Conservation (phyloP, 2,329 filamentous ascomycete species). For the Trichoderma polysporum region DNA sequence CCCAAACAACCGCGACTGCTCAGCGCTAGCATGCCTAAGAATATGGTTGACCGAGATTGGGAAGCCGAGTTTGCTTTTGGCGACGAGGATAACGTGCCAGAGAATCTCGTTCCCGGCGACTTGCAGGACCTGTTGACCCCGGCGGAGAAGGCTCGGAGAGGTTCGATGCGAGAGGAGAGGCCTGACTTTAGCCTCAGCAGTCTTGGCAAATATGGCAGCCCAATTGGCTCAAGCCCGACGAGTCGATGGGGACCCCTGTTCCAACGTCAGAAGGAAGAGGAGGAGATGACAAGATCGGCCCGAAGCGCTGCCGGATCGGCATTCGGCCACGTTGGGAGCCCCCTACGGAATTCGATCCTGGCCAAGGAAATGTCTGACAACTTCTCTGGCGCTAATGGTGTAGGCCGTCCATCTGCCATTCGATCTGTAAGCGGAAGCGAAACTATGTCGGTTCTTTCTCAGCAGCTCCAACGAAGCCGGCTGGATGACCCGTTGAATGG, state of each 20-base stretch:
- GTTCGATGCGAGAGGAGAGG: slow-evolving; percentile 55
- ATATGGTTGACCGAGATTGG: slow-evolving; percentile 63
- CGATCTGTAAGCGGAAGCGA: slow-evolving; percentile 49
- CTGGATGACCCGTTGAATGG: slow-evolving; percentile 48
- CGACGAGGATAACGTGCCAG: slow-evolving; percentile 60
- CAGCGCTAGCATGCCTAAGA: slow-evolving; percentile 67
- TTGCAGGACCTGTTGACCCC: slow-evolving; percentile 66
- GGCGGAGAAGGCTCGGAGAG: slow-evolving; percentile 64
- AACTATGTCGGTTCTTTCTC: slow-evolving; percentile 58
- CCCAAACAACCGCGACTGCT: slow-evolving; percentile 68
- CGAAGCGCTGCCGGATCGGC: slow-evolving; percentile 47
- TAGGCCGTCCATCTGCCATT: slow-evolving; percentile 39
- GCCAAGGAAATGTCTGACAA: slow-evolving; percentile 49
- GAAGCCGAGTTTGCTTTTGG: slow-evolving; percentile 68
- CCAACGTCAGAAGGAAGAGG: slow-evolving; percentile 60
- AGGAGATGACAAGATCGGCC: slow-evolving; percentile 44
- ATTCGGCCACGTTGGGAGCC: slow-evolving; percentile 66
- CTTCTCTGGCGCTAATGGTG: slow-evolving; percentile 36
- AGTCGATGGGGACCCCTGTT: slow-evolving; percentile 63
- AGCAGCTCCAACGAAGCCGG: slow-evolving; percentile 61
- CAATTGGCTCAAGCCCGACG: slow-evolving; percentile 58
- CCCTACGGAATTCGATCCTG: slow-evolving; percentile 62
- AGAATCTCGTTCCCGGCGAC: slow-evolving; percentile 69
- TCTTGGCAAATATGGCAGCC: slow-evolving; percentile 60
- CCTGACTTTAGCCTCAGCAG: slow-evolving; percentile 38